Evolutionary conservation across 78 protist species (phyloP).

Genomic region (Dictyostelium citrinum): DNA sequence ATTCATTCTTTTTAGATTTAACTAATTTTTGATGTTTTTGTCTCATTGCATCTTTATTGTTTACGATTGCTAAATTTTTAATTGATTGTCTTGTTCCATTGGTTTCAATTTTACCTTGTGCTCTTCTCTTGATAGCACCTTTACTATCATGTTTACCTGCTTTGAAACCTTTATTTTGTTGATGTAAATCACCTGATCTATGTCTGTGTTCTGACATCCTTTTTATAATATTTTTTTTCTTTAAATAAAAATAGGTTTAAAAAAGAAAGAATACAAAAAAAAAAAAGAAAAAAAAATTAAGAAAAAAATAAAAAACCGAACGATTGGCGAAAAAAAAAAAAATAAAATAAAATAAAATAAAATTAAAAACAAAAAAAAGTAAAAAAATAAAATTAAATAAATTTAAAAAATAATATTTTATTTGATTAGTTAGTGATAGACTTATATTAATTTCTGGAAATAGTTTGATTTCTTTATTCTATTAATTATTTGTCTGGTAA

Average conservation of each 20-base stretch:
- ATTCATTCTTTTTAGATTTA: slow-evolving; percentile 36
- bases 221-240: not conserved
- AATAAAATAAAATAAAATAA: not conserved
- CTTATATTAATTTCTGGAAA: too few species aligned
- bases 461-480: too few species aligned
- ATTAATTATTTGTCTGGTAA: too few species aligned
- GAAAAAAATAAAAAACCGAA: not conserved
- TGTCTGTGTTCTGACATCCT: slow-evolving; percentile 54
- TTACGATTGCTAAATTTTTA: slow-evolving; percentile 13
- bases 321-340: not conserved
- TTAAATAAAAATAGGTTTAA: not conserved
- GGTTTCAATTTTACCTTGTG: slow-evolving; percentile 58
- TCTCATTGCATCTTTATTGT: not conserved
- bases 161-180: slow-evolving; percentile 61
- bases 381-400: too few species aligned
- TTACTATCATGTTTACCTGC: slow-evolving; percentile 75
- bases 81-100: slow-evolving; percentile 32
- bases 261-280: not conserved
- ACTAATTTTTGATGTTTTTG: not conserved
- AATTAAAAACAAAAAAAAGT: too few species aligned
- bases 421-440: too few species aligned
- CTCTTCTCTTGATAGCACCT: slow-evolving; percentile 69
- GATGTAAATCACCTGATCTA: slow-evolving; percentile 69
- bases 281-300: not conserved
- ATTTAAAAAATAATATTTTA: too few species aligned